Percentiles rank a stretch among this genome's conserved stretches.
Conservation (phyloP, 2,329 filamentous ascomycete genomes). For the Davidsoniella neocaledoniae region DNA sequence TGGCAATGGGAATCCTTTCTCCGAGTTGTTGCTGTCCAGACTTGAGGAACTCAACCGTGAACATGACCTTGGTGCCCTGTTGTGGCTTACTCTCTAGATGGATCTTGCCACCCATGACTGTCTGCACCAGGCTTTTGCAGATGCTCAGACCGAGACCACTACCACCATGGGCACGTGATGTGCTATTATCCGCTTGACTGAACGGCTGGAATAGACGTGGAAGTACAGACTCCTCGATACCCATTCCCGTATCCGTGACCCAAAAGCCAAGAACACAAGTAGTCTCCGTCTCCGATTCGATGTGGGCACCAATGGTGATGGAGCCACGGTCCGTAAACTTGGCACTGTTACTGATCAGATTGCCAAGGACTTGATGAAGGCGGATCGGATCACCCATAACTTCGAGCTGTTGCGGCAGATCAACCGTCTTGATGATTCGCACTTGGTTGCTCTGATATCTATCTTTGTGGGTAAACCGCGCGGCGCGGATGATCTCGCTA, state of each 20-base stretch:
- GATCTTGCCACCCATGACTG: conserved; percentile 77
- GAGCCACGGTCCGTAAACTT: conserved; percentile 84
- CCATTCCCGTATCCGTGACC: conserved; percentile 80
- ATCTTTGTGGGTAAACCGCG: conserved; percentile 48
- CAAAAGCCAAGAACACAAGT: conserved; percentile 65
- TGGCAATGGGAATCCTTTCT: too few species aligned
- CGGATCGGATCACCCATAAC: conserved; percentile 51
- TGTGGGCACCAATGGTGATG: conserved; percentile 63
- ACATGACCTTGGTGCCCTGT: conserved; percentile 55
- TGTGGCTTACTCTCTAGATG: conserved; percentile 62
- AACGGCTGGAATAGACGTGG: conserved; percentile 84
- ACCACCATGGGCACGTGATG: conserved; percentile 77
- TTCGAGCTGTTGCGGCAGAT: conserved; percentile 50
- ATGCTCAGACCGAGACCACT: conserved; percentile 85
- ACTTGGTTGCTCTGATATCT: conserved; percentile 46
- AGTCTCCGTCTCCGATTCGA: conserved; percentile 54
- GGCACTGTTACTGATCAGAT: conserved; percentile 80
- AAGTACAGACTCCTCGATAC: conserved; percentile 67
- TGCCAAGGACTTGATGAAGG: conserved; percentile 54
- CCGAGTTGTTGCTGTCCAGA: neutral
- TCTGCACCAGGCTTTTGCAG: conserved; percentile 85
- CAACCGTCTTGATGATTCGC: conserved; percentile 52
- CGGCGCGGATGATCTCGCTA: conserved; percentile 47
- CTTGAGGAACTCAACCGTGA: conserved; percentile 75
- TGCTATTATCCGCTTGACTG: conserved; percentile 81